These are phyloP conservation scores for Ampelomyces quisqualis DNA, from an alignment of 2,329 filamentous ascomycete species.

Conservation along the genomic window DNA sequence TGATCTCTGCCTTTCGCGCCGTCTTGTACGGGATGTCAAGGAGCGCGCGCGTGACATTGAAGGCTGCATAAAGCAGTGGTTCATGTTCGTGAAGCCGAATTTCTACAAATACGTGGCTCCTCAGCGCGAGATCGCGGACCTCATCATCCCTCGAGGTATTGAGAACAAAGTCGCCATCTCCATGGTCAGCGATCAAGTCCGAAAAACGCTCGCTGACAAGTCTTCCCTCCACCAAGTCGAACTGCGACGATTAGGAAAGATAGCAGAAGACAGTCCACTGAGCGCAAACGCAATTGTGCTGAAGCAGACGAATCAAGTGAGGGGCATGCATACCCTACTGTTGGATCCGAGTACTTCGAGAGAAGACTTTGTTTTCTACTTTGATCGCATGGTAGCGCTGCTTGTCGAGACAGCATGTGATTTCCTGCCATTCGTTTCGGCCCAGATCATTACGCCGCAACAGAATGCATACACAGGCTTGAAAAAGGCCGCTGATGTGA, in stretches of 20 bases:
- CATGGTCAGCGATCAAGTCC: slow-evolving; percentile 93
- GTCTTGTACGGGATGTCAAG: slow-evolving; percentile 76
- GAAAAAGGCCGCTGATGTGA: slow-evolving; percentile 62
- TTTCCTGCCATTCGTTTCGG: slow-evolving; percentile 65
- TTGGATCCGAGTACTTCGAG: slow-evolving; percentile 74
- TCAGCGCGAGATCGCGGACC: slow-evolving; percentile 86
- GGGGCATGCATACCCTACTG: slow-evolving; percentile 87
- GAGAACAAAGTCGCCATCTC: slow-evolving; percentile 92
- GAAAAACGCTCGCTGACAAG: slow-evolving; percentile 82
- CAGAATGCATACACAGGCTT: slow-evolving; percentile 71
- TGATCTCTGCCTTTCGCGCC: slow-evolving; percentile 78
- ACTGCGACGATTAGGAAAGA: slow-evolving; percentile 71
- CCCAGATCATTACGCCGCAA: slow-evolving; percentile 68
- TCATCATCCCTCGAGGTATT: slow-evolving; percentile 92
- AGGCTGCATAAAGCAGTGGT: slow-evolving; percentile 98
- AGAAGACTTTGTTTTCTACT: slow-evolving; percentile 97
- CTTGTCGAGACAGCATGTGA: slow-evolving; percentile 67
- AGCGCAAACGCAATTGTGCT: slow-evolving; percentile 74
- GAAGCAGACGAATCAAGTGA: slow-evolving; percentile 74
- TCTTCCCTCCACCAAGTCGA: slow-evolving; percentile 79
- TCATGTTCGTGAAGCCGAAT: slow-evolving; percentile 92
- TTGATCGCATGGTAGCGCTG: slow-evolving; percentile 82
- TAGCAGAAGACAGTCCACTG: slow-evolving; percentile 69
- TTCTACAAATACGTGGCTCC: slow-evolving; percentile 93
- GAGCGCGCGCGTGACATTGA: slow-evolving; percentile 90